Evolutionary conservation across 345 rosid genomes (phyloP), one percentile per base, ranked within the genome.

Genomic region (Aquilaria sinensis): DNA sequence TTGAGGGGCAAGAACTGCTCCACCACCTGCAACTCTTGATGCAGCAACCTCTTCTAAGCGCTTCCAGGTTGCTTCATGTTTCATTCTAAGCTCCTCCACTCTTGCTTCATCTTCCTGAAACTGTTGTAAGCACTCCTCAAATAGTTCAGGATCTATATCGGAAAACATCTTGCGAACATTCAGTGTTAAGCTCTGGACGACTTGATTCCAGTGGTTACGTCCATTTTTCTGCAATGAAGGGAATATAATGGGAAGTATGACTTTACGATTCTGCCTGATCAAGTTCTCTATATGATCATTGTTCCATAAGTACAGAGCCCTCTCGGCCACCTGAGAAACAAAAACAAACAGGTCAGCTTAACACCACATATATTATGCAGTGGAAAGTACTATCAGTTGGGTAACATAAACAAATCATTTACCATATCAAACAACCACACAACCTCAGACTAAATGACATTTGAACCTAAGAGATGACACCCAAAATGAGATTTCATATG

Each of bases 241-340:
- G 81, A 81, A 81, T 72, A 86, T 83, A 67, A 85, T 75, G 4
- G 88, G 88, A 56, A 85, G 74, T 70, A 85, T 74, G 8, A 83
- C 81, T 63, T 74, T 83, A 48, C 85, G 81, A 58, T 80, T 83
- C 67, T 86, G 89, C 72, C 74, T 74, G 52, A 86, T 83, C 57
- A 86, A 70, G 72, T 80, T 86, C 70, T 81, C 87, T 0, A 86
- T 86, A 79, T 86, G 92, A 62, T 83, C 82, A 53, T 86, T 83
- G 79, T 83, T 83, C 92, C 92, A 86, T 65, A 83, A 77, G 73
- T 80, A 83, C 66, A 86, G 70, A 57, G 92, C 89, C 76, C 89
- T 74, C 72, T 86, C 92, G 14, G 92, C 87, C 66, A 86, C 89
- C 92, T 86, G 77, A 51, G 60, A 65, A 61, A 63, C 11, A 53